phyloP scores from a whole-genome alignment of 345 rosid species.

The Salix udensis region DNA sequence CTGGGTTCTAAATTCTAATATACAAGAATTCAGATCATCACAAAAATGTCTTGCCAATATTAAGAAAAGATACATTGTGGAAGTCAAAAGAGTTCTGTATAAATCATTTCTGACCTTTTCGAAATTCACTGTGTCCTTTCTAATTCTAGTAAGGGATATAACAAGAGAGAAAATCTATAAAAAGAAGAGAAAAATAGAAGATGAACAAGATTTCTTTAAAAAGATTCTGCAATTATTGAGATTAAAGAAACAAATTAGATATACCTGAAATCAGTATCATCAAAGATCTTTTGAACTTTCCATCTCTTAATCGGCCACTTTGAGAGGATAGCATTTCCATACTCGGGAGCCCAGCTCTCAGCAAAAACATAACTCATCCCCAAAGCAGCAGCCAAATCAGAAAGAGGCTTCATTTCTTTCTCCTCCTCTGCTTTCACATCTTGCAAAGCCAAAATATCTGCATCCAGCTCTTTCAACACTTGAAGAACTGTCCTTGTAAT shows the following conservation, averaged over 20 bases:
- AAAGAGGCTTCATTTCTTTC: conserved; percentile 84
- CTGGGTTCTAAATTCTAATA: no score
- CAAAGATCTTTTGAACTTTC: conserved; percentile 73
- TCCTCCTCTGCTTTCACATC: conserved; percentile 96
- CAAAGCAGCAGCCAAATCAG: conserved; percentile 81
- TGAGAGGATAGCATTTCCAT: conserved; percentile 87
- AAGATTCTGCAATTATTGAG: not conserved
- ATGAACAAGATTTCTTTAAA: not conserved
- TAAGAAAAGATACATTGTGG: not conserved
- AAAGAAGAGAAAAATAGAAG: not conserved
- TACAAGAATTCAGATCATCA: no score
- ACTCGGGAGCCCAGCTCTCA: conserved; percentile 99
- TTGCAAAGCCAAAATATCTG: conserved; percentile 84
- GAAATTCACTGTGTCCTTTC: not conserved
- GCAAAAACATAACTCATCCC: conserved; percentile 90
- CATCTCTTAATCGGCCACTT: conserved; percentile 79
- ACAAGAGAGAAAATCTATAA: not conserved
- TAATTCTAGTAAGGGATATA: not conserved
- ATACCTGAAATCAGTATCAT: conserved; percentile 85
- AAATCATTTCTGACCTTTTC: conserved; percentile 24
- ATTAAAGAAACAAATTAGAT: not conserved
- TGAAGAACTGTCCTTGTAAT: conserved; percentile 60
- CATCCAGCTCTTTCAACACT: conserved; percentile 73
- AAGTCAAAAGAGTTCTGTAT: not conserved
- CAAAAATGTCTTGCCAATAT: not conserved